These are phyloP conservation scores for Rhizopogon salebrosus DNA, from an alignment of 768 basidiomycete genomes.

Conservation along the genomic window DNA sequence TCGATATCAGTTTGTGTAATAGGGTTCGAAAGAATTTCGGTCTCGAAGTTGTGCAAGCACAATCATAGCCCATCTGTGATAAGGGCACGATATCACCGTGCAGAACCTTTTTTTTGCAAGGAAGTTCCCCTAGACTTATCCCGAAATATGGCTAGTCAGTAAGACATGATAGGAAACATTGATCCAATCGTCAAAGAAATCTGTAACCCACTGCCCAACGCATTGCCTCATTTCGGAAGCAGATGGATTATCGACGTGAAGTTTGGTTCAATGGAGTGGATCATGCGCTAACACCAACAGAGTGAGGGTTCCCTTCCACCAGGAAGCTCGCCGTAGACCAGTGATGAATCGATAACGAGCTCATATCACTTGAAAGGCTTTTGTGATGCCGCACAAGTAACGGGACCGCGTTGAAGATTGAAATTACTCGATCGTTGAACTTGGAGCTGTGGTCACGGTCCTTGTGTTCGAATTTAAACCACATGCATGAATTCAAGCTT, in stretches of 20 bases:
- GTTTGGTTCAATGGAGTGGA: not conserved
- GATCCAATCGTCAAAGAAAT: not conserved
- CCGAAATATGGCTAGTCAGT: not conserved
- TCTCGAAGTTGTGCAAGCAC: not conserved
- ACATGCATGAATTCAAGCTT: too few species aligned
- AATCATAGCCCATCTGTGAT: not conserved
- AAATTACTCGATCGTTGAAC: not conserved
- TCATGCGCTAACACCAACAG: not conserved
- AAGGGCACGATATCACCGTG: not conserved
- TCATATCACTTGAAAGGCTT: not conserved
- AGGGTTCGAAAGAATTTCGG: not conserved
- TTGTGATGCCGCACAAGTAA: not conserved
- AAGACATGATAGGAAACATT: not conserved
- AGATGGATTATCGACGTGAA: not conserved
- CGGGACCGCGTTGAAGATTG: not conserved
- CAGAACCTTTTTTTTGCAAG: too few species aligned
- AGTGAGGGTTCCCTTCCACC: not conserved
- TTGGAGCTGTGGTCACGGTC: too few species aligned
- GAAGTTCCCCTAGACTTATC: not conserved
- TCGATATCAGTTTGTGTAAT: not conserved
- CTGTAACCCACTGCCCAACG: not conserved
- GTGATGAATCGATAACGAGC: not conserved
- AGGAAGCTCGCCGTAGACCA: not conserved
- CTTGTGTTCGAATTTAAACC: too few species aligned
- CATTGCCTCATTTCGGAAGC: slow-evolving; percentile 1